Evolutionary conservation across 2,329 filamentous ascomycete genomes (phyloP).

Genomic region (Ophiocordyceps camponoti-rufipedis): DNA sequence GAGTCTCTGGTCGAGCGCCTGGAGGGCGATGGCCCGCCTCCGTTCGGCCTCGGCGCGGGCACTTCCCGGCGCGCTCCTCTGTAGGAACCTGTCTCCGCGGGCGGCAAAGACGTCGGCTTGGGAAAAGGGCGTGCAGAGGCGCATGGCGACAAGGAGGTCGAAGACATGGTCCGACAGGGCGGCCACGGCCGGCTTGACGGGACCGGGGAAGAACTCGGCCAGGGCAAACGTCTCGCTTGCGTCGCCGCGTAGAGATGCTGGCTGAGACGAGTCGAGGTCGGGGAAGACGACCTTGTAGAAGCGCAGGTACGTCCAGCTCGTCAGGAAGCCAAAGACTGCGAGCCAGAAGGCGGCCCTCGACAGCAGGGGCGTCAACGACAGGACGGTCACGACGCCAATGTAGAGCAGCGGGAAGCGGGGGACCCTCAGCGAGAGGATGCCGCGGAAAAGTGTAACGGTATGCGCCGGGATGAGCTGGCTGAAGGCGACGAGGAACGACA

Average conservation of each 20-base stretch:
- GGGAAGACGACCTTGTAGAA: slow-evolving; percentile 74
- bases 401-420: slow-evolving; percentile 51
- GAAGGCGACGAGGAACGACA: slow-evolving; percentile 87
- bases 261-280: slow-evolving; percentile 45
- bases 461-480: slow-evolving; percentile 96
- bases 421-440: slow-evolving; percentile 75
- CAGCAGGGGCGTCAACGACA: slow-evolving; percentile 36
- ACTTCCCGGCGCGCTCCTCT: slow-evolving; percentile 40
- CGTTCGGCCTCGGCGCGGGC: slow-evolving; percentile 85
- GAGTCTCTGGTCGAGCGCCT: slow-evolving; percentile 79
- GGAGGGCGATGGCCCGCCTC: slow-evolving; percentile 71
- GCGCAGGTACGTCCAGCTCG: slow-evolving; percentile 87
- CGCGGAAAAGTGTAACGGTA: slow-evolving; percentile 84
- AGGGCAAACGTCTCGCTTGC: slow-evolving; percentile 94
- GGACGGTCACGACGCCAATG: slow-evolving; percentile 54
- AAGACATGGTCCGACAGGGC: slow-evolving; percentile 60
- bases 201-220: slow-evolving; percentile 83
- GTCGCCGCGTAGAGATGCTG: slow-evolving; percentile 58
- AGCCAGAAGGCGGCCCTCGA: slow-evolving; percentile 64
- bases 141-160: slow-evolving; percentile 52
- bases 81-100: slow-evolving; percentile 40
- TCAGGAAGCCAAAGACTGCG: slow-evolving; percentile 63
- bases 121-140: slow-evolving; percentile 72
- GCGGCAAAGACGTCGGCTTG: slow-evolving; percentile 60
- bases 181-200: slow-evolving; percentile 59